Evolutionary conservation across 768 basidiomycete species (phyloP), one percentile per base, ranked within the genome.

Genomic region (Lentinula sp.): DNA sequence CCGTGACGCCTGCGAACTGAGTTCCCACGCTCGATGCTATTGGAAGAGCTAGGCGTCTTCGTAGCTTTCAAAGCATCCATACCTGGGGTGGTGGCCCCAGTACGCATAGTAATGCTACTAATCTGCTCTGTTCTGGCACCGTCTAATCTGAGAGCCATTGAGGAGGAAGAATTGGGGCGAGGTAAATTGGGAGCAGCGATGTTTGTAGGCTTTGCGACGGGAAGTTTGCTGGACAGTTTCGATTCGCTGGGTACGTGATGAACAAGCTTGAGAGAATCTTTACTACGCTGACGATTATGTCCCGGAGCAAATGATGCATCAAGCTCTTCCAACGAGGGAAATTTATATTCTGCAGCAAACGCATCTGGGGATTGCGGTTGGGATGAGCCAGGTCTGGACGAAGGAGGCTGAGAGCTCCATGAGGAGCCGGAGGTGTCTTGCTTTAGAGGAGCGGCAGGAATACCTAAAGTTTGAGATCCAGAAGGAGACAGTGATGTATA

Each of bases 271-370:
- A 49, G 20, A n/a, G 46, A 49, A 46, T n/a, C 62, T 49, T 63
- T 57, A 62, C 51, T 57, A 64, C 33, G 58, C 51, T 39, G 58
- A 55, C 37, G 61, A 64, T 36, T 52, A 42, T 39, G 52, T 45
- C 23, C 59, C 15, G 39, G 42, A 64, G 66, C 70, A 63, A 84
- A 82, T 9, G 75, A 74, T 23, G 84, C 81, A 71, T 93, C 88
- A 6, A 95, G 76, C 62, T 91, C 89, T 69, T 96, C 95, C 45
- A 97, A 75, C 0, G 95, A 90, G 0, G 95, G 95, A 71, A 91
- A 97, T 57, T 91, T 81, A 35, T 85, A 80, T 71, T 95, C 93
- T 16, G 78, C 81, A 46, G 81, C 75, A 23, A 80, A 69, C 35
- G 79, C 77, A 20, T 79, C 76, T 43, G 69, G 6, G n/a, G 59